Conservation (phyloP, 2,329 filamentous ascomycete genomes). For the Chaetomium globosum region DNA sequence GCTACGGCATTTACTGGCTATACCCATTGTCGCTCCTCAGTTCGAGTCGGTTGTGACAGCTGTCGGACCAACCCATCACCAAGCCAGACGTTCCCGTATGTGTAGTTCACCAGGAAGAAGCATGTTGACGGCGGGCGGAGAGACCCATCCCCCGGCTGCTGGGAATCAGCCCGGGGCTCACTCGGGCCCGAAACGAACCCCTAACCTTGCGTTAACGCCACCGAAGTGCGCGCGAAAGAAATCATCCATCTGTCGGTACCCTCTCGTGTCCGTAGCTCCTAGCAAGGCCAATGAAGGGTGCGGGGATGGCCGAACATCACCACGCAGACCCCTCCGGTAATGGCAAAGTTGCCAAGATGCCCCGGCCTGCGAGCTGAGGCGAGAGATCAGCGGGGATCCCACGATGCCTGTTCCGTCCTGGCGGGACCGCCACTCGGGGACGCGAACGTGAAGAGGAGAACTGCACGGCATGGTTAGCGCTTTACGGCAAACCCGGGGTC, state of each 20-base stretch:
- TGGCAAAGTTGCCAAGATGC: conserved; percentile 14
- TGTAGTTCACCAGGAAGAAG: neutral
- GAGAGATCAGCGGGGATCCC: neutral
- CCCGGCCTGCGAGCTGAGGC: neutral
- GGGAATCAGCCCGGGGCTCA: neutral
- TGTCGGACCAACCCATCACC: neutral
- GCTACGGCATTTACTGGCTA: too few relatives aligned
- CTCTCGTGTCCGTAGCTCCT: neutral
- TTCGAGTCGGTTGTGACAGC: neutral
- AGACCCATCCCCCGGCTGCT: neutral
- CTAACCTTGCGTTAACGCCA: neutral
- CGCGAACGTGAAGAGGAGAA: neutral
- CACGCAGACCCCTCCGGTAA: neutral
- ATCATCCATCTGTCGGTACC: conserved; percentile 7
- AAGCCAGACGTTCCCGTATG: too few relatives aligned
- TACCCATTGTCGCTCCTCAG: too few relatives aligned
- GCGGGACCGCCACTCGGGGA: neutral
- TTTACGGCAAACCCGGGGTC: neutral
- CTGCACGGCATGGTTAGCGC: neutral
- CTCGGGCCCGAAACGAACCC: neutral
- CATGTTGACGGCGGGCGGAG: neutral
- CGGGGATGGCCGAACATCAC: conserved; percentile 1
- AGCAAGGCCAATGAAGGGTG: neutral
- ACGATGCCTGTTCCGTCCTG: neutral
- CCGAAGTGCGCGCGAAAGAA: neutral